phyloP scores from a whole-genome alignment of 257 asterid species.

The Paulownia fortunei region DNA sequence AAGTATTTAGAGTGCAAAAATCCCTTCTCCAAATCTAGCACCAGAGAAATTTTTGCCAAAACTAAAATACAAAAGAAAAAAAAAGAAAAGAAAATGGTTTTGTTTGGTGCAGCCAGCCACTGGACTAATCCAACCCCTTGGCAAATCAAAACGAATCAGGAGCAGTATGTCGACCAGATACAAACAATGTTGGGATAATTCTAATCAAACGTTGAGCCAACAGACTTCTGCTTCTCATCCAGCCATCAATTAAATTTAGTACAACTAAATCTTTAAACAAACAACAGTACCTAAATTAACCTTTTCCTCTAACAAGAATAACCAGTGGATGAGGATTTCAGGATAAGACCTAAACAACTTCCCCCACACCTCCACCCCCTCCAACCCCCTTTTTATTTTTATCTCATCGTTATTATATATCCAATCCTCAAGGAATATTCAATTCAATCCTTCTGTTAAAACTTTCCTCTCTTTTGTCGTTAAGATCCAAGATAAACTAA shows the following conservation, averaged over 20 bases:
- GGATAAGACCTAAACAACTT: slow-evolving; percentile 67
- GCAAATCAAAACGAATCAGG: slow-evolving; percentile 24
- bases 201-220: slow-evolving; percentile 13
- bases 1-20: no score
- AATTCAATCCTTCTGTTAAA: slow-evolving; percentile 36
- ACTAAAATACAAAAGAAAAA: no score
- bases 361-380: slow-evolving; percentile 9
- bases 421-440: slow-evolving; percentile 53
- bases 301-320: slow-evolving; percentile 30
- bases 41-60: not conserved
- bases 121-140: not conserved
- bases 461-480: slow-evolving; percentile 39
- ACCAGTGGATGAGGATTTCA: slow-evolving; percentile 53
- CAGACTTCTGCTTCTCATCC: slow-evolving; percentile 29
- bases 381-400: slow-evolving; percentile 27
- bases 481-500: slow-evolving; percentile 36
- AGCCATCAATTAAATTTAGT: slow-evolving; percentile 20
- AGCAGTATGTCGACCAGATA: slow-evolving; percentile 30
- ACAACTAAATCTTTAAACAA: slow-evolving; percentile 22
- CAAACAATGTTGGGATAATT: slow-evolving; percentile 16
- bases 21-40: no score
- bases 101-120: slow-evolving; percentile 13
- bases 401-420: slow-evolving; percentile 32
- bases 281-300: slow-evolving; percentile 15
- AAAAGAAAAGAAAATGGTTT: no score